Conservation (phyloP, 352 stramenopile species). For the Globisporangium barbulae region DNA sequence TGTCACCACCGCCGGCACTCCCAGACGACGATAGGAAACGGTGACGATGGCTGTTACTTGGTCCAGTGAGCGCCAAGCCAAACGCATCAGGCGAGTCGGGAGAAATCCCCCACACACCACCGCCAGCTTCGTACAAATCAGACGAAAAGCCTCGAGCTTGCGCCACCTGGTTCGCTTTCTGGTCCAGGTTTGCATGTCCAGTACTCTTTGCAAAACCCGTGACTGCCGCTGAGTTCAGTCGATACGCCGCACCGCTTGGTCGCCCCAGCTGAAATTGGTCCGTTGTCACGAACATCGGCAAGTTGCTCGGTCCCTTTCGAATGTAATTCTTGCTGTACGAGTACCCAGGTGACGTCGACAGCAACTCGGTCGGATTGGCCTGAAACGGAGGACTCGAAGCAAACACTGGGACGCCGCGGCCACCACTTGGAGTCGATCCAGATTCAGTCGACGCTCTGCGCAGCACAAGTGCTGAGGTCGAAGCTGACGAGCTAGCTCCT, state of each 20-base stretch:
- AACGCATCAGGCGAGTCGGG: conserved; percentile 68
- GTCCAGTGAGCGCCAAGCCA: conserved; percentile 42
- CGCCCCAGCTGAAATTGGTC: conserved; percentile 41
- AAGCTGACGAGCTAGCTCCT: conserved; percentile 1
- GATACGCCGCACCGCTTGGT: conserved; percentile 3
- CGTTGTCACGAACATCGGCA: conserved; percentile 57
- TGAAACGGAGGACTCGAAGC: conserved; percentile 60
- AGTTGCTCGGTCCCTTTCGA: conserved; percentile 33
- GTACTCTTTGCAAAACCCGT: conserved; percentile 17
- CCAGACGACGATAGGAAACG: conserved; percentile 42
- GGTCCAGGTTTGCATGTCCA: conserved; percentile 2
- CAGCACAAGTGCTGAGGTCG: conserved; percentile 23
- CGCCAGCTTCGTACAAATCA: conserved; percentile 57
- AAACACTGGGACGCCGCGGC: conserved; percentile 28
- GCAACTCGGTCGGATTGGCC: conserved; percentile 58
- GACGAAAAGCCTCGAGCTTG: conserved; percentile 48
- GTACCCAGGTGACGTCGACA: conserved; percentile 72
- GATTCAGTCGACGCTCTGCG: conserved; percentile 16
- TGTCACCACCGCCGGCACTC: conserved; percentile 20
- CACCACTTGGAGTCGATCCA: background rate
- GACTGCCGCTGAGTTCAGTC: conserved; percentile 6
- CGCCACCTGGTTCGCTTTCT: conserved; percentile 17
- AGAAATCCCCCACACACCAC: conserved; percentile 60
- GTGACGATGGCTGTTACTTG: conserved; percentile 24
- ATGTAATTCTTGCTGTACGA: conserved; percentile 72